Percentiles rank a stretch among this genome's conserved stretches.
Conservation (phyloP, 805 yeast genomes). For the Candida sakaeoensis region DNA sequence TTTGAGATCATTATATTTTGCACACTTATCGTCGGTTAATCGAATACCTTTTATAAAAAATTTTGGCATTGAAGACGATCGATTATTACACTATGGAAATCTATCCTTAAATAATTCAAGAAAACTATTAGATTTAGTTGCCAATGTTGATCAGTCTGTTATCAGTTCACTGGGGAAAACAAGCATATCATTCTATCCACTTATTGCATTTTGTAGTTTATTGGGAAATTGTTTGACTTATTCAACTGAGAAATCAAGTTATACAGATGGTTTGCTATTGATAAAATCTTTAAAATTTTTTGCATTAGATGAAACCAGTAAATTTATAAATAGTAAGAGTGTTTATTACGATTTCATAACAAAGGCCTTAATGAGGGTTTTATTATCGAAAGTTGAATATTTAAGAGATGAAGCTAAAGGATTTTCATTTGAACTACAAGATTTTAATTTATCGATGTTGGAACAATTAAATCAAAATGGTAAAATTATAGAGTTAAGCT, state of each 20-base stretch:
- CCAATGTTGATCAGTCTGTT: slow-evolving; percentile 10
- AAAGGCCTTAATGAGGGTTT: slow-evolving; percentile 21
- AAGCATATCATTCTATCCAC: slow-evolving; percentile 19
- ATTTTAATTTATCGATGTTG: neutral
- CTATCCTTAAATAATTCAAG: slow-evolving; percentile 28
- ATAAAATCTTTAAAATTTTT: slow-evolving; percentile 17
- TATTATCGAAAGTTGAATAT: slow-evolving; percentile 13
- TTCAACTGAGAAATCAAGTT: slow-evolving; percentile 14
- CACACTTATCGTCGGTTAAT: slow-evolving; percentile 25
- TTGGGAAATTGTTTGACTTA: slow-evolving; percentile 19
- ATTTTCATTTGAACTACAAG: neutral
- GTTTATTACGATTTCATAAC: slow-evolving; percentile 16
- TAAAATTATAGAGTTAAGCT: slow-evolving; percentile 1
- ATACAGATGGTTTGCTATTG: slow-evolving; percentile 21
- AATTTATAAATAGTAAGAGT: slow-evolving; percentile 8
- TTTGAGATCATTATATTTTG: slow-evolving; percentile 21
- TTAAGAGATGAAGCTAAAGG: neutral
- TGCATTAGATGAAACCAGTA: slow-evolving; percentile 2
- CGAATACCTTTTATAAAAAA: slow-evolving; percentile 23
- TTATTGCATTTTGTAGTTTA: slow-evolving; percentile 23
- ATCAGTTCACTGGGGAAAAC: slow-evolving; percentile 16
- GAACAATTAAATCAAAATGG: neutral
- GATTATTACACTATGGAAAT: slow-evolving; percentile 15
- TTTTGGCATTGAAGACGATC: slow-evolving; percentile 13
- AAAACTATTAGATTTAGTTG: slow-evolving; percentile 18